Evolutionary conservation across 257 asterid genomes (phyloP), one percentile per base, ranked within the genome.

Genomic region (Fraxinus cuspidata): DNA sequence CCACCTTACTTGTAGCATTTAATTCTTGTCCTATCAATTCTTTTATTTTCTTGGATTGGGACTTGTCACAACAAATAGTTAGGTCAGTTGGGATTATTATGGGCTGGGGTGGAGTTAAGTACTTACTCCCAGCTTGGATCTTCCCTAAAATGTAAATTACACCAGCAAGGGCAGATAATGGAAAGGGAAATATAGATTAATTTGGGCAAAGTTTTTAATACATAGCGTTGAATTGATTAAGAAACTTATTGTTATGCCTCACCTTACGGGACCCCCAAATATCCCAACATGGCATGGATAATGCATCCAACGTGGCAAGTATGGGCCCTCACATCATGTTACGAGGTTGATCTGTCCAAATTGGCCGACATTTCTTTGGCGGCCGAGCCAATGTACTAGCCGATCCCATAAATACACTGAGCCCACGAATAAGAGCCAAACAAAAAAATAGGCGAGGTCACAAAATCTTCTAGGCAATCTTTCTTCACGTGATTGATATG

Each of bases 21-120:
- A 86, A 44, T 79, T 75, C 78, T 29, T 56, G 35, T 49, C 25
- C 70, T 60, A 0, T 29, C 72, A 23, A 35, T 69, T 29, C 73
- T 27, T 77, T 38, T 72, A 63, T 74, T 72, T 70, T 74, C 83
- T 49, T 81, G 68, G 86, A 79, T 78, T 69, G 83, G 81, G 78
- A 89, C 83, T 75, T 49, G 85, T 70, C 83, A 71, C 35, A 63
- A 40, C 81, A 64, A 81, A 82, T 74, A 80, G 86, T 85, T 87
- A 81, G 91, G 85, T 77, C 44, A 83, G 73, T 58, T 74, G 68
- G 69, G 67, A 73, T 74, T 81, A 58, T 31, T 31, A 31, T 31
- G 29, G 49, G 81, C 73, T 47, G 16, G 79, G 81, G 80, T n/a
- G 79, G 29, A 25, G 75, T 10, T 13, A 35, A 5, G 29, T 79